Percentiles rank a stretch among this genome's conserved stretches.
Evolutionary conservation across 1,284 basidiomycete genomes (phyloP).

Genomic region (Grifola frondosa): DNA sequence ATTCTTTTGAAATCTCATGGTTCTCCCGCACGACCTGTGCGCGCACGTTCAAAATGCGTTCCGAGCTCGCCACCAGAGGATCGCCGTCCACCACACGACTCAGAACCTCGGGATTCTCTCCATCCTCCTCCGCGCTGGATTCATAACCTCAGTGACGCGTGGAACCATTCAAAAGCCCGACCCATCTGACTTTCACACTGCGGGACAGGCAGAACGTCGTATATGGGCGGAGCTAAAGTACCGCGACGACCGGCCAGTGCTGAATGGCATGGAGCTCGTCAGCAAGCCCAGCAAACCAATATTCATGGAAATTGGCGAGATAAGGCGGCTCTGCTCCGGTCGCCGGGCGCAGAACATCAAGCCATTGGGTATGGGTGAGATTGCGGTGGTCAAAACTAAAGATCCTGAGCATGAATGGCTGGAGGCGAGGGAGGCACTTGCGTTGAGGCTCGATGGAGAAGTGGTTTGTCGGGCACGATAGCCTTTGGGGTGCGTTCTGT

Average conservation of each 20-base stretch:
- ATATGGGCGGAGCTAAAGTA: slow-evolving; percentile 94
- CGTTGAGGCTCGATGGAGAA: slow-evolving; percentile 65
- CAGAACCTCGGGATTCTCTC: slow-evolving; percentile 83
- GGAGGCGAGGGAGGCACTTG: slow-evolving; percentile 71
- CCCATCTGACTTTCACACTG: slow-evolving; percentile 58
- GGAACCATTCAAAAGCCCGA: slow-evolving; percentile 71
- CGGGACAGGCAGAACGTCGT: slow-evolving; percentile 58
- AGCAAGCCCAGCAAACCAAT: slow-evolving; percentile 75
- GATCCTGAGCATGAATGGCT: slow-evolving; percentile 69
- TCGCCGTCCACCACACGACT: slow-evolving; percentile 75
- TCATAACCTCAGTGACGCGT: slow-evolving; percentile 77
- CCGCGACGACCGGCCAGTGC: slow-evolving; percentile 79
- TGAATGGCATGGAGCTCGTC: slow-evolving; percentile 71
- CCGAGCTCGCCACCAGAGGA: slow-evolving; percentile 71
- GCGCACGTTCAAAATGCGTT: slow-evolving; percentile 87
- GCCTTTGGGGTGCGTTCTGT: too few relatives aligned
- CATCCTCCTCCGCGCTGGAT: slow-evolving; percentile 85
- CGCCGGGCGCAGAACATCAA: slow-evolving; percentile 68
- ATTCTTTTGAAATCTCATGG: too few relatives aligned
- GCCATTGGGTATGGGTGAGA: slow-evolving; percentile 82
- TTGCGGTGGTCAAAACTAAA: slow-evolving; percentile 77
- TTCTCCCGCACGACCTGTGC: slow-evolving; percentile 79
- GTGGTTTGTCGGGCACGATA: slow-evolving; percentile 66
- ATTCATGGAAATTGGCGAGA: slow-evolving; percentile 70
- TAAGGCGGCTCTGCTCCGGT: slow-evolving; percentile 73